phyloP scores from a whole-genome alignment of 768 basidiomycete species.

The Chiua virens region DNA sequence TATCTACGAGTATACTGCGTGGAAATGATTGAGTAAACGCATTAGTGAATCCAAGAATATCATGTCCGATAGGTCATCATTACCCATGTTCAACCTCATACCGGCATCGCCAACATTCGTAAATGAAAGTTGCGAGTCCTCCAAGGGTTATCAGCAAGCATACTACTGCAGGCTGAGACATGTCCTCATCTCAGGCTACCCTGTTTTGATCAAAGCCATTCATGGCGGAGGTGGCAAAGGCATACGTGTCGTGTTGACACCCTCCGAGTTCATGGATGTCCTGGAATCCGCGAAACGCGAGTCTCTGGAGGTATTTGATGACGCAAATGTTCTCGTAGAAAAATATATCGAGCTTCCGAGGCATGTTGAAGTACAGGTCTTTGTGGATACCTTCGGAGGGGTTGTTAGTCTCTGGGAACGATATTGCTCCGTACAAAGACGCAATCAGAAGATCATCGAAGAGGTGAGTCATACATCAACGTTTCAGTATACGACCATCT shows the following conservation, averaged over 20 bases:
- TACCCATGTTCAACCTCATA: neutral
- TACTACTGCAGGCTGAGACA: slow-evolving; percentile 47
- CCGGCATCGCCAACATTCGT: slow-evolving; percentile 3
- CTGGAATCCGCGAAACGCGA: slow-evolving; percentile 88
- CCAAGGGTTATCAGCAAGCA: neutral
- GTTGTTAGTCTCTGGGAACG: slow-evolving; percentile 95
- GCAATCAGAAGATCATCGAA: slow-evolving; percentile 96
- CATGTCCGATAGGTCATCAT: slow-evolving; percentile 62
- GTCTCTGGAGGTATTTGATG: slow-evolving; percentile 83
- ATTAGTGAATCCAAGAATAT: slow-evolving; percentile 93
- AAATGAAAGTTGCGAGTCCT: slow-evolving; percentile 53
- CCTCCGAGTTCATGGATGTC: slow-evolving; percentile 74
- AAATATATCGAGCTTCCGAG: slow-evolving; percentile 85
- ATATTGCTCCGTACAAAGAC: slow-evolving; percentile 87
- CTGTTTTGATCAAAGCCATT: slow-evolving; percentile 94
- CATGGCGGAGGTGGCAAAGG: slow-evolving; percentile 98
- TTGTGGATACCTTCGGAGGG: slow-evolving; percentile 78
- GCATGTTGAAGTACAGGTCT: slow-evolving; percentile 94
- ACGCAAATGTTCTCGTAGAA: slow-evolving; percentile 84
- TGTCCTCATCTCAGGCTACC: slow-evolving; percentile 59
- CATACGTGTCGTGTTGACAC: slow-evolving; percentile 77
- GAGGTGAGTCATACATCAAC: slow-evolving; percentile 47
- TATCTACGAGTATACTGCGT: neutral
- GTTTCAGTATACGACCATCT: neutral
- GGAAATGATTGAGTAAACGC: neutral